Evolutionary conservation across 192 early-diverging fungal genomes (phyloP), one percentile per base, ranked within the genome.

Genomic region (Coemansia sp.): DNA sequence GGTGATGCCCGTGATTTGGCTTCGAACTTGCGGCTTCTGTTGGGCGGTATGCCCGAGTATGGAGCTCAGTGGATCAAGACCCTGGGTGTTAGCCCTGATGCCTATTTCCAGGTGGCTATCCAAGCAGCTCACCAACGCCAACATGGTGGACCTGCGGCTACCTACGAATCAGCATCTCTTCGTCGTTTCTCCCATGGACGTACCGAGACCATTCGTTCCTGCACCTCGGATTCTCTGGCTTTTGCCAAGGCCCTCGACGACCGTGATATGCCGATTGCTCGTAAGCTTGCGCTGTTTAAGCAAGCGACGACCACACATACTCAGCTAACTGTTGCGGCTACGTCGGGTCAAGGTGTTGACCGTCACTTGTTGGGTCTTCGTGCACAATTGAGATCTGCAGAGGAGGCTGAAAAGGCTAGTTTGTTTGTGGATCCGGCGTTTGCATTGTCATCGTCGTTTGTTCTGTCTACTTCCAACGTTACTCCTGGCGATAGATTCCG

Each of bases 121-220:
- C 95, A 98, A 55, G 55, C 92, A 8, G 85, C 95, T 7, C 91
- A 89, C 75, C 80, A 82, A 53, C 78, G 89, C 5, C 78, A 83
- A 15, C 81, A 92, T 63, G 85, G 84, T 14, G 63, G 74, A 36
- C 82, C 83, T 6, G 72, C 78, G 15, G 73, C 89, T 25, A 89
- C 87, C 0, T 90, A 91, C 60, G 88, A 91, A 53, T 82, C 88
- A 17, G 80, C 89, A 10, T 87, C 88, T 15, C 79, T 82, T 23
- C 80, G 88, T 13, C 38, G 67, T 25, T 89, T 89, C 76, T 65
- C 80, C 41, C 87, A 88, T 37, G 95, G 95, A 5, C 82, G 95
- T 35, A 98, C 95, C 18, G 95, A 98, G 64, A 98, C 93, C 26
- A 87, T 87, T 18, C 82, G 95, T 9, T 85, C 87, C 35, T 85